Evolutionary conservation across 352 stramenopile genomes (phyloP).

Genomic region (Phytophthora uliginosa): DNA sequence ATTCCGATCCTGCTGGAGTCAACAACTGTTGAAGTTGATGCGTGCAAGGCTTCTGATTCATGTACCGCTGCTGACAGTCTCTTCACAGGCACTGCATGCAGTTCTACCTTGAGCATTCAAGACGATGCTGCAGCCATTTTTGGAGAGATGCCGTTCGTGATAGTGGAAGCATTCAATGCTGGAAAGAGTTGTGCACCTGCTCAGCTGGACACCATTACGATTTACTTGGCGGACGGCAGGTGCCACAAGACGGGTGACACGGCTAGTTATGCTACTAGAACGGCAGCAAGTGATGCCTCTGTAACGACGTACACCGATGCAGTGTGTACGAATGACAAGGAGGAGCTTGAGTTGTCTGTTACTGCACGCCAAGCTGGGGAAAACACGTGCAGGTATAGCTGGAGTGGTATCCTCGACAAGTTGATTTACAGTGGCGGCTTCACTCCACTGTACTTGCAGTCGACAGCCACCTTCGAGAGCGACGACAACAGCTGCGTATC

Average conservation of each 20-base stretch:
- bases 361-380: too few relatives aligned
- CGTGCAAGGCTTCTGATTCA: background rate
- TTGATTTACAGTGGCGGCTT: background rate
- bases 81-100: background rate
- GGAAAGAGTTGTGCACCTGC: background rate
- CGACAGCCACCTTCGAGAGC: background rate
- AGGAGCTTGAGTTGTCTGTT: too few relatives aligned
- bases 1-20: background rate
- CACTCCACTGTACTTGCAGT: constrained; percentile 2
- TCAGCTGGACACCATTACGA: background rate
- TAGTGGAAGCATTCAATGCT: background rate
- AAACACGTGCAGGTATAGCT: too few relatives aligned
- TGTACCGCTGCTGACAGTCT: background rate
- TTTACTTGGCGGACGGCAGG: background rate
- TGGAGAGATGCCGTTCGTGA: background rate
- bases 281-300: background rate
- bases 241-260: background rate
- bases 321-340: background rate
- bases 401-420: too few relatives aligned
- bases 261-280: background rate
- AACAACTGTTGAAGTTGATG: background rate
- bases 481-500: background rate
- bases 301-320: background rate
- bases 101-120: background rate
- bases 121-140: background rate